Evolutionary conservation across 139 green algal species (phyloP).

Genomic region (Raphidocelis subcapitata): DNA sequence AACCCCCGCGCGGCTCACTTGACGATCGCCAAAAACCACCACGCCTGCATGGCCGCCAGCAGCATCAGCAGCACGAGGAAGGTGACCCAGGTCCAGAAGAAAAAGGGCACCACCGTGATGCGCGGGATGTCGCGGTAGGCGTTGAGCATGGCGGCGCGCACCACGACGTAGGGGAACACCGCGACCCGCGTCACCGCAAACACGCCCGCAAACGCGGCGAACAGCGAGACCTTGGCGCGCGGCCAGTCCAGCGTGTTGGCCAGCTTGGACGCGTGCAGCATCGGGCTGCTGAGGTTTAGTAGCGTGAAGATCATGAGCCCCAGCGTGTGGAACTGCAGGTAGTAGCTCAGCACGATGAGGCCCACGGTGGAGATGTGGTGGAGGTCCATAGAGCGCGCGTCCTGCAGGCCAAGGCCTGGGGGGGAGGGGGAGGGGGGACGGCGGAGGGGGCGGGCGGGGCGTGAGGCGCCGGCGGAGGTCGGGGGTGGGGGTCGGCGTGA

Average conservation of each 20-base stretch:
- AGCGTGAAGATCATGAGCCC: conserved; percentile 33
- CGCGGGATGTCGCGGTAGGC: neutral
- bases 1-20: conserved; percentile 8
- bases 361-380: conserved; percentile 33
- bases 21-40: conserved; percentile 29
- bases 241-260: conserved; percentile 5
- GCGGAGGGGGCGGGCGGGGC: no score
- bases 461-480: no score
- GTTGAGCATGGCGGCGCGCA: conserved; percentile 25
- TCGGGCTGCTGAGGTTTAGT: conserved; percentile 33
- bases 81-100: neutral
- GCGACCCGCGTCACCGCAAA: conserved; percentile 29
- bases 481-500: no score
- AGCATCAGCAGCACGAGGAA: conserved; percentile 29
- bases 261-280: conserved; percentile 41
- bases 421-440: neutral
- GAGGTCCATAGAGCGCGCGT: conserved; percentile 21
- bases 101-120: conserved; percentile 16
- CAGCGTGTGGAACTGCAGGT: conserved; percentile 20
- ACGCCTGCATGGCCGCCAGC: conserved; percentile 34
- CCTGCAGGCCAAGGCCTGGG: conserved; percentile 37
- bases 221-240: conserved; percentile 2
- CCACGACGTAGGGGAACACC: conserved; percentile 30
- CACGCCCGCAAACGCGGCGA: conserved; percentile 21
- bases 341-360: conserved; percentile 33